Percentiles rank a stretch among this genome's conserved stretches.
These are phyloP conservation scores for Vaucheria bursata DNA, from an alignment of 352 stramenopile genomes.

Conservation along the genomic window DNA sequence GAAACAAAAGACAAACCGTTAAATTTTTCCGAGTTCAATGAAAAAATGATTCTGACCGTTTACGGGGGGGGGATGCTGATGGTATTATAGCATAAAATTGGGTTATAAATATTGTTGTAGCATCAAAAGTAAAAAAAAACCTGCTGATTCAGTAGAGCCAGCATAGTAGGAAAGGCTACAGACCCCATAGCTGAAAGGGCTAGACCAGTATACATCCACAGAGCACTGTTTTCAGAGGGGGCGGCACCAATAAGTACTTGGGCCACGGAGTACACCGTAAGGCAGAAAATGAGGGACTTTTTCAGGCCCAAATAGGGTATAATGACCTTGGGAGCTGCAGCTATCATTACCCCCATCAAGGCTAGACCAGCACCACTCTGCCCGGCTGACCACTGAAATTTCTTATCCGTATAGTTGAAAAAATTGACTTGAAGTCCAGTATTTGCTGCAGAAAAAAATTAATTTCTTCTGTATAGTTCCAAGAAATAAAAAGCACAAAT, in stretches of 20 bases:
- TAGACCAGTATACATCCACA: slow-evolving; percentile 8
- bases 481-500: neutral
- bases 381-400: slow-evolving; percentile 30
- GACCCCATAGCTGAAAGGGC: slow-evolving; percentile 20
- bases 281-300: neutral
- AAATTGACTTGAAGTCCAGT: slow-evolving; percentile 36
- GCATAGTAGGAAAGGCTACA: slow-evolving; percentile 27
- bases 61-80: too few species aligned
- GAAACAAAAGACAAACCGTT: too few species aligned
- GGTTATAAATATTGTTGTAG: too few species aligned
- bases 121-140: too few species aligned
- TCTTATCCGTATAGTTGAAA: slow-evolving; percentile 44
- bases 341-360: slow-evolving; percentile 33
- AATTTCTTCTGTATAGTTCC: neutral
- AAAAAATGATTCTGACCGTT: too few species aligned
- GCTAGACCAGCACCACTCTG: slow-evolving; percentile 32
- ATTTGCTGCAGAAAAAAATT: slow-evolving; percentile 11
- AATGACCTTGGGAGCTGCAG: slow-evolving; percentile 29
- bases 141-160: slow-evolving; percentile 36
- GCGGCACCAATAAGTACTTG: slow-evolving; percentile 31
- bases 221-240: neutral
- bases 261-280: neutral
- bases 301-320: neutral
- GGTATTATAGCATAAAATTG: too few species aligned
- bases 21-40: too few species aligned